phyloP scores from a whole-genome alignment of 768 basidiomycete species.

The Holtermannia corniformis region DNA sequence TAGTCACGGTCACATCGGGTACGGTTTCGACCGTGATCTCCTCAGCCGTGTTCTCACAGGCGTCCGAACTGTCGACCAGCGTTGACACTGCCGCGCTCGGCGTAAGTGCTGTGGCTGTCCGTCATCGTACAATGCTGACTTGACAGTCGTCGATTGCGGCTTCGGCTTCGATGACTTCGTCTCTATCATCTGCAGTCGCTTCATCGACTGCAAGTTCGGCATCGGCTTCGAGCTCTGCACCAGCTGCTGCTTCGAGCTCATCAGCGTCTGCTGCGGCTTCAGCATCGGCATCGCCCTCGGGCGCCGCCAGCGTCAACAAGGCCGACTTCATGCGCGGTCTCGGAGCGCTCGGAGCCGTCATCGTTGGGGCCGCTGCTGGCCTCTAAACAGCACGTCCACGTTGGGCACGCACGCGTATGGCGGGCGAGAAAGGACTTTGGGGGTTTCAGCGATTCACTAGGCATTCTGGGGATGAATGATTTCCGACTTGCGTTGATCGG shows the following conservation, averaged over 20 bases:
- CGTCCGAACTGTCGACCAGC: constrained; percentile 1
- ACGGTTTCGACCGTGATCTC: constrained; percentile 7
- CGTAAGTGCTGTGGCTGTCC: background rate
- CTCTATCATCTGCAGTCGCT: too few relatives aligned
- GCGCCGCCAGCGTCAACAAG: constrained; percentile 2
- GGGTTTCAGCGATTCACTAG: too few relatives aligned
- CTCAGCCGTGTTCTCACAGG: constrained; percentile 7
- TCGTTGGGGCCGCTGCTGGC: constrained; percentile 6
- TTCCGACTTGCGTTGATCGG: too few relatives aligned
- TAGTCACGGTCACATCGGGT: constrained; percentile 5
- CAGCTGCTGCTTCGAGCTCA: background rate
- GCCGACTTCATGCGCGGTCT: constrained; percentile 2
- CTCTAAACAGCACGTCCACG: too few relatives aligned
- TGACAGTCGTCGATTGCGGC: background rate
- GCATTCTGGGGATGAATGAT: too few relatives aligned
- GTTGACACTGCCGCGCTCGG: background rate
- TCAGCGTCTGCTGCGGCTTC: constrained; percentile 5
- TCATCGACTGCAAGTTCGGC: background rate
- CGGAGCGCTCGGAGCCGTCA: constrained; percentile 4
- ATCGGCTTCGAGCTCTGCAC: background rate
- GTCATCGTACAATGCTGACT: background rate
- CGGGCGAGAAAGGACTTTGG: too few relatives aligned
- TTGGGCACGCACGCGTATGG: too few relatives aligned
- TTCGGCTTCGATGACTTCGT: too few relatives aligned
- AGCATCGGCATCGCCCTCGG: constrained; percentile 2